These are phyloP conservation scores for Polytrichum formosum DNA, from an alignment of 225 moss, liverwort and hornwort species.

Conservation along the genomic window DNA sequence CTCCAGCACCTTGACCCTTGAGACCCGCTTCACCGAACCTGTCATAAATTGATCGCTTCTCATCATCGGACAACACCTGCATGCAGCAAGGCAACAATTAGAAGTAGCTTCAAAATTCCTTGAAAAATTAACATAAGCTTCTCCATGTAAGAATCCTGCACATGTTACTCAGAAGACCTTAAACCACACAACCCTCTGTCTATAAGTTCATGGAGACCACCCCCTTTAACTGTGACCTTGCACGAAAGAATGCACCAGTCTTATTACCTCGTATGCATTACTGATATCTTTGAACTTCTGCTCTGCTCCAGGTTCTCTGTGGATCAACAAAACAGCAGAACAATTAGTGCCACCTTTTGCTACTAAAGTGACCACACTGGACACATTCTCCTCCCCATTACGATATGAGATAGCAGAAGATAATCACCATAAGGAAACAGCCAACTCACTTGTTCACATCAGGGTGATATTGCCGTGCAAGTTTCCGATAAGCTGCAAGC, in stretches of 20 bases:
- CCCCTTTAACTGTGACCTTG: background rate
- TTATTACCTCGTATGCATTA: slow-evolving; percentile 92
- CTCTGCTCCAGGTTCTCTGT: slow-evolving; percentile 90
- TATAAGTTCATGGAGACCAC: too few species aligned
- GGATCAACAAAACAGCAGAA: background rate
- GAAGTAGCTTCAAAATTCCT: background rate
- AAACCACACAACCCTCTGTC: too few species aligned
- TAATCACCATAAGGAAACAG: slow-evolving; percentile 1
- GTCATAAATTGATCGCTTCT: slow-evolving; percentile 91
- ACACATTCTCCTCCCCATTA: too few species aligned
- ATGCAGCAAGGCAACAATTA: background rate
- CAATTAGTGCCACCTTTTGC: too few species aligned
- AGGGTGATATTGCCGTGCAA: slow-evolving; percentile 94
- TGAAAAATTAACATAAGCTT: background rate
- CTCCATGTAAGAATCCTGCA: background rate
- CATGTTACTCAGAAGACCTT: too few species aligned
- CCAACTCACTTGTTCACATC: slow-evolving; percentile 92
- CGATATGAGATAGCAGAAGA: background rate
- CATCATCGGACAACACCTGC: slow-evolving; percentile 96
- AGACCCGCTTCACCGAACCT: slow-evolving; percentile 97
- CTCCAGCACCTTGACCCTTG: slow-evolving; percentile 92
- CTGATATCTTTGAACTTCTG: slow-evolving; percentile 98
- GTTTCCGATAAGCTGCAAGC: slow-evolving; percentile 80
- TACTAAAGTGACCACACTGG: too few species aligned
- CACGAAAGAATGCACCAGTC: background rate